Conservation (phyloP, 495 filamentous ascomycete species). For the Xylaria acuta region DNA sequence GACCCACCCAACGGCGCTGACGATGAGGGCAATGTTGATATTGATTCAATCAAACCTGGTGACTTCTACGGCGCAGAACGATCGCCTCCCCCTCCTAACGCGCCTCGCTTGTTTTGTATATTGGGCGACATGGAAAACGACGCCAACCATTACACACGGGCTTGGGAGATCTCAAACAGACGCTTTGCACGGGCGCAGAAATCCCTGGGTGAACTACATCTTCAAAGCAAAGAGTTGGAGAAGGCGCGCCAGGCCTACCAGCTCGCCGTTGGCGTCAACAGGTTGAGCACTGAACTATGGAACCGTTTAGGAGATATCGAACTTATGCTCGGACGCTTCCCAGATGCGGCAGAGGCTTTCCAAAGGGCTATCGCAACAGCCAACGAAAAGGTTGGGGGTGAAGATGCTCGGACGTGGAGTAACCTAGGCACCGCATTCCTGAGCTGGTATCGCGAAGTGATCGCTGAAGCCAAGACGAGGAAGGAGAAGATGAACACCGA, state of each 20-base stretch:
- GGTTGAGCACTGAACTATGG: conserved; percentile 83
- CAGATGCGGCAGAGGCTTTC: conserved; percentile 86
- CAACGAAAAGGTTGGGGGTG: conserved; percentile 72
- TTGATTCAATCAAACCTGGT: conserved; percentile 57
- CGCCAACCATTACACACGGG: conserved; percentile 75
- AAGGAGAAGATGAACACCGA: conserved; percentile 37
- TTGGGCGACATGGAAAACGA: conserved; percentile 87
- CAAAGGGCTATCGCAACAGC: conserved; percentile 66
- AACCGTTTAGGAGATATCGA: conserved; percentile 87
- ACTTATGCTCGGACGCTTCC: conserved; percentile 75
- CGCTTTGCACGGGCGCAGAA: conserved; percentile 88
- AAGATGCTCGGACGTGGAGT: conserved; percentile 91
- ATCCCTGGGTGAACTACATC: conserved; percentile 79
- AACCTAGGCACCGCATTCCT: conserved; percentile 86
- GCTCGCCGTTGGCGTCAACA: conserved; percentile 76
- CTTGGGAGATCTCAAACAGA: conserved; percentile 83
- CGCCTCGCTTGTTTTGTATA: conserved; percentile 90
- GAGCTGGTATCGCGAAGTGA: conserved; percentile 48
- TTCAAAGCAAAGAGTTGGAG: conserved; percentile 66
- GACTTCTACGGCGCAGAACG: conserved; percentile 66
- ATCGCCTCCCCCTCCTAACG: conserved; percentile 75
- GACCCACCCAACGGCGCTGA: conserved; percentile 37
- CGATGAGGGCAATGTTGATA: conserved; percentile 60
- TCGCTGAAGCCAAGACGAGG: conserved; percentile 46
- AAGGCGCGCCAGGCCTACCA: conserved; percentile 79